Evolutionary conservation across 148 eudicot species (phyloP), one percentile per base, ranked within the genome.

Genomic region (Rhododendron molle): DNA sequence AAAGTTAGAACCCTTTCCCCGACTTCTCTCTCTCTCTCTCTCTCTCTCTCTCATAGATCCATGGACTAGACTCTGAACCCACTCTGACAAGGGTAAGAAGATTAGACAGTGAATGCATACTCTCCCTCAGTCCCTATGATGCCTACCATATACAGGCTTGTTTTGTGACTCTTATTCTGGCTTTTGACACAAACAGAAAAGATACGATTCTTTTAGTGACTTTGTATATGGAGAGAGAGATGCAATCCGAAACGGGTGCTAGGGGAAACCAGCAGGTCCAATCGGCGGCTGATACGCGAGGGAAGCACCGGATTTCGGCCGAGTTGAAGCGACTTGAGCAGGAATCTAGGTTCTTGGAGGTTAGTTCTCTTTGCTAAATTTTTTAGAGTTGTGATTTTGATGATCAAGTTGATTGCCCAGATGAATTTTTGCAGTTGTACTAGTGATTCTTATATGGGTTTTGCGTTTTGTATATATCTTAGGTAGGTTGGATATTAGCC

Each of bases 251-350:
- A 65, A n/a, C 43, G 40, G 83, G 34, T 18, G 83, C 80, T 72
- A 85, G 85, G 50, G 91, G 88, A 90, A 87, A 84, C 85, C 90
- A 83, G 43, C 93, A 88, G 76, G 85, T 81, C 65, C 86, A 71
- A 82, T 90, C 88, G 85, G 87, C 88, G 30, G 81, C 90, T 28
- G 96, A 95, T 87, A 85, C 92, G 12, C 89, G 94, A 86, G 98
- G 99, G 65, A 95, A 93, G 87, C 99, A 96, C 85, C 91, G 95
- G 86, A 88, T 95, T 90, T 83, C 90, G 30, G 99, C 99, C 32
- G 98, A 95, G 72, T 80, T 96, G 80, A 96, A 94, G 89, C 91
- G 96, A 12, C 93, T 96, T 78, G 96, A 96, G 86, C 98, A 96
- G 84, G 98, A 58, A 58, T 20, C 93, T 20, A 58, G 3, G 65